Conservation (phyloP, 2,329 filamentous ascomycete genomes). For the Alternaria brassicae region DNA sequence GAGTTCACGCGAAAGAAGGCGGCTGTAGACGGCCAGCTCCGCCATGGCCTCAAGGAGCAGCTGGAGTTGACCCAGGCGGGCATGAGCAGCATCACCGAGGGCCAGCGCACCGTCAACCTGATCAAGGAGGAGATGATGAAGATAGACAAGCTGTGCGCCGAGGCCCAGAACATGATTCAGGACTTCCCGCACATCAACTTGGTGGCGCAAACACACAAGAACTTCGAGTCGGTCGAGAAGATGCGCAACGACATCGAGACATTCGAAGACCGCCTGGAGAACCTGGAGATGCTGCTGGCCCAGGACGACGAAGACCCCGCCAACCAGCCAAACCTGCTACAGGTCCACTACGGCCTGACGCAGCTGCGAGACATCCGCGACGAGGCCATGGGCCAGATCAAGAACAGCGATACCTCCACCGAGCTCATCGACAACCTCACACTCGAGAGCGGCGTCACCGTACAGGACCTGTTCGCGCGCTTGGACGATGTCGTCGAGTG, state of each 20-base stretch:
- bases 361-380: constrained; percentile 92
- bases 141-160: constrained; percentile 95
- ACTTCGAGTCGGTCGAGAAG: constrained; percentile 91
- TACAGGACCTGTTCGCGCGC: constrained; percentile 87
- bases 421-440: constrained; percentile 80
- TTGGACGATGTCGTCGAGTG: constrained; percentile 88
- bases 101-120: constrained; percentile 86
- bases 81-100: constrained; percentile 86
- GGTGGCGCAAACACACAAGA: constrained; percentile 92
- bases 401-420: constrained; percentile 80
- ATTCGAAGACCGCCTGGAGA: constrained; percentile 78
- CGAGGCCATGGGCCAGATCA: constrained; percentile 96
- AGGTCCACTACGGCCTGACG: constrained; percentile 90
- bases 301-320: constrained; percentile 86
- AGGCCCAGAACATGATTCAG: constrained; percentile 95
- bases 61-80: constrained; percentile 92
- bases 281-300: constrained; percentile 78
- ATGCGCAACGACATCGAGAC: constrained; percentile 91
- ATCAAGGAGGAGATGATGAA: constrained; percentile 99
- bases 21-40: constrained; percentile 87
- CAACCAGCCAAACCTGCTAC: constrained; percentile 89
- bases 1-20: constrained; percentile 95
- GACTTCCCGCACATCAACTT: constrained; percentile 94
- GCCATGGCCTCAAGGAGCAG: constrained; percentile 87
- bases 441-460: constrained; percentile 72